Evolutionary conservation across 139 green algal genomes (phyloP).

Genomic region (Tetradesmus lagerheimii): DNA sequence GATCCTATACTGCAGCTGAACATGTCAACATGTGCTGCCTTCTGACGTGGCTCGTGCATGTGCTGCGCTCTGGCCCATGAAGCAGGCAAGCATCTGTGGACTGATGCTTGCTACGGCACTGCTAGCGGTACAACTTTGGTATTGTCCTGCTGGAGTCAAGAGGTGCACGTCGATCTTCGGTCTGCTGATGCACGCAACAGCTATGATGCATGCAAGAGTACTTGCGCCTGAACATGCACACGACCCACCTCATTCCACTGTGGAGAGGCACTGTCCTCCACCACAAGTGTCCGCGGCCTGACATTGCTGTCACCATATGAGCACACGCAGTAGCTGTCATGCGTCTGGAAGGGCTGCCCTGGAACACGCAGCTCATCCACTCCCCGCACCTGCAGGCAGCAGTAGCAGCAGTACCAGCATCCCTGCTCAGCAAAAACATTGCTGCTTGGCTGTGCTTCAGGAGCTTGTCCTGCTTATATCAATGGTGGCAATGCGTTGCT

Average conservation of each 20-base stretch:
- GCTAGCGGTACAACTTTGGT: background rate
- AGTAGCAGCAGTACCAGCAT: background rate
- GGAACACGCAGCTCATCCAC: background rate
- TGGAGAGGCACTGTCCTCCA: constrained; percentile 26
- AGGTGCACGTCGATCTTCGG: no score
- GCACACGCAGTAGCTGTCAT: background rate
- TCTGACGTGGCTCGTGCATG: no score
- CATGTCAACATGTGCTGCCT: no score
- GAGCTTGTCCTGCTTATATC: background rate
- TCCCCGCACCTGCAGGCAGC: constrained; percentile 18
- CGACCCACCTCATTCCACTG: constrained; percentile 32
- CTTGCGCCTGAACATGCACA: background rate
- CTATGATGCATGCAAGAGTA: no score
- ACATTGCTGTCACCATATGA: constrained; percentile 53
- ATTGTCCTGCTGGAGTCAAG: no score
- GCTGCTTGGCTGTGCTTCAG: background rate
- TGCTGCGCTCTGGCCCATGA: no score
- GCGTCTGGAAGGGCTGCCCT: background rate
- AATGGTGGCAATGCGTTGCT: background rate
- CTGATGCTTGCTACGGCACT: background rate
- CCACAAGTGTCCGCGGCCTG: constrained; percentile 2
- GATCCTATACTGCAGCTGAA: no score
- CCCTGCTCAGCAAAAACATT: background rate
- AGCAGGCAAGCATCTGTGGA: no score
- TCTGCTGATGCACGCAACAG: no score